Percentiles rank a stretch among this genome's conserved stretches.
Conservation (phyloP, 2,329 filamentous ascomycete genomes). For the Lachnellula hyalina region DNA sequence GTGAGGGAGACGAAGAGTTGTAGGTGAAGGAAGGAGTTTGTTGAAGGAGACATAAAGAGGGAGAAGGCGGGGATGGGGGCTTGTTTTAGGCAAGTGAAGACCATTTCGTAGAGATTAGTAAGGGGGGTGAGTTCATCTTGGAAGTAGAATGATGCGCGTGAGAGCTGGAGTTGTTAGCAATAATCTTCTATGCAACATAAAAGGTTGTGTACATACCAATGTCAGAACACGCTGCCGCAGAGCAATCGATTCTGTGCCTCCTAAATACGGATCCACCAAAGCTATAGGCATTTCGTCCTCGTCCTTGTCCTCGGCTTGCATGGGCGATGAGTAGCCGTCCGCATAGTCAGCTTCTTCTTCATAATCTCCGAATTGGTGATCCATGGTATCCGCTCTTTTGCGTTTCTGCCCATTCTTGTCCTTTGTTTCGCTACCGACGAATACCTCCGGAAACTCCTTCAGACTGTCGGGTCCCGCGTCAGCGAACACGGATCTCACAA, state of each 20-base stretch:
- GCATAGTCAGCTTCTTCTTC: constrained; percentile 44
- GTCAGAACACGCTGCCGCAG: constrained; percentile 27
- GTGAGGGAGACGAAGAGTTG: constrained; percentile 43
- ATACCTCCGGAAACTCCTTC: constrained; percentile 60
- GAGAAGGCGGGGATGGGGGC: constrained; percentile 33
- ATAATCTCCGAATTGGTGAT: constrained; percentile 17
- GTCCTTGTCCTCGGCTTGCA: constrained; percentile 7
- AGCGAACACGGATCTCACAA: constrained; percentile 63
- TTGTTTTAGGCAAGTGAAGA: constrained; percentile 37
- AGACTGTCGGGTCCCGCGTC: constrained; percentile 52
- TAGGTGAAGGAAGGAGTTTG: constrained; percentile 31
- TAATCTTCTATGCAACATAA: neutral
- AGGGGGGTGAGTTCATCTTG: constrained; percentile 43
- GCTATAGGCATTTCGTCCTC: constrained; percentile 1
- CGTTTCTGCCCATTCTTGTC: constrained; percentile 43
- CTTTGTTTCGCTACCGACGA: constrained; percentile 55
- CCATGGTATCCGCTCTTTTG: constrained; percentile 36
- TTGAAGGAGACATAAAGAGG: constrained; percentile 38
- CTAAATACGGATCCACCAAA: constrained; percentile 18
- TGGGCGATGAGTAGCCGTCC: constrained; percentile 36
- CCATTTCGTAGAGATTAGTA: constrained; percentile 43
- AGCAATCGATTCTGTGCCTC: constrained; percentile 25
- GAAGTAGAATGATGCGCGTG: constrained; percentile 33
- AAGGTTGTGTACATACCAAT: constrained; percentile 20
- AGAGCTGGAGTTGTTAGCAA: constrained; percentile 22